Percentiles rank a stretch among this genome's conserved stretches.
phyloP scores from a whole-genome alignment of 2,329 filamentous ascomycete genomes.

The Dendryphion nanum region DNA sequence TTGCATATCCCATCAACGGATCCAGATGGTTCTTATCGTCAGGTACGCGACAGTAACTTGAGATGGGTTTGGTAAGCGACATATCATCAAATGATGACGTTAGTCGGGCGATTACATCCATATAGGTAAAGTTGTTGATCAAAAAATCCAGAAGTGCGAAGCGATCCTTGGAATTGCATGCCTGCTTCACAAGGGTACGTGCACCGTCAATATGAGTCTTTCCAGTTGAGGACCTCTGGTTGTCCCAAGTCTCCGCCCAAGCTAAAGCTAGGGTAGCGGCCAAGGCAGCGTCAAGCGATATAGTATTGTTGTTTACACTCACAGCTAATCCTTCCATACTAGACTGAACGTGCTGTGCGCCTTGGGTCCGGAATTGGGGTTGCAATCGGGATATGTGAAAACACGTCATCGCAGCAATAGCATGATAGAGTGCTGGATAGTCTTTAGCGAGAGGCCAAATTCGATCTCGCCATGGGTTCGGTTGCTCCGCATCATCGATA shows the following conservation, averaged over 20 bases:
- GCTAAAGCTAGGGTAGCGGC: slow-evolving; percentile 65
- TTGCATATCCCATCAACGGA: slow-evolving; percentile 66
- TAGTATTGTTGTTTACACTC: slow-evolving; percentile 53
- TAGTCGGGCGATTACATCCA: slow-evolving; percentile 68
- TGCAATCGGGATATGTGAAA: slow-evolving; percentile 61
- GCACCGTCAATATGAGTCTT: slow-evolving; percentile 65
- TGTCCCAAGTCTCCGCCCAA: slow-evolving; percentile 68
- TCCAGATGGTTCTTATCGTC: slow-evolving; percentile 37
- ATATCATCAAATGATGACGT: slow-evolving; percentile 60
- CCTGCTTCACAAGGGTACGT: slow-evolving; percentile 52
- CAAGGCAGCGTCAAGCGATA: slow-evolving; percentile 60
- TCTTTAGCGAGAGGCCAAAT: slow-evolving; percentile 66
- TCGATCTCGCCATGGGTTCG: slow-evolving; percentile 68
- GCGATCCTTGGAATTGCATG: slow-evolving; percentile 40
- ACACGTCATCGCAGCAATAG: slow-evolving; percentile 64
- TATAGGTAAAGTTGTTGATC: slow-evolving; percentile 69
- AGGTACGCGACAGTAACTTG: slow-evolving; percentile 20
- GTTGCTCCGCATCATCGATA: slow-evolving; percentile 62
- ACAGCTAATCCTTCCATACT: slow-evolving; percentile 59
- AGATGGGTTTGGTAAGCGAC: slow-evolving; percentile 51
- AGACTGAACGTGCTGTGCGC: slow-evolving; percentile 62
- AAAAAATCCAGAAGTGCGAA: slow-evolving; percentile 52
- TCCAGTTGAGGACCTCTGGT: slow-evolving; percentile 60
- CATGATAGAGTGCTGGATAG: slow-evolving; percentile 63
- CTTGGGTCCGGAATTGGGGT: slow-evolving; percentile 55